These are phyloP conservation scores for Geranomyces michiganensis DNA, from an alignment of 192 early-diverging fungal species.

Conservation along the genomic window DNA sequence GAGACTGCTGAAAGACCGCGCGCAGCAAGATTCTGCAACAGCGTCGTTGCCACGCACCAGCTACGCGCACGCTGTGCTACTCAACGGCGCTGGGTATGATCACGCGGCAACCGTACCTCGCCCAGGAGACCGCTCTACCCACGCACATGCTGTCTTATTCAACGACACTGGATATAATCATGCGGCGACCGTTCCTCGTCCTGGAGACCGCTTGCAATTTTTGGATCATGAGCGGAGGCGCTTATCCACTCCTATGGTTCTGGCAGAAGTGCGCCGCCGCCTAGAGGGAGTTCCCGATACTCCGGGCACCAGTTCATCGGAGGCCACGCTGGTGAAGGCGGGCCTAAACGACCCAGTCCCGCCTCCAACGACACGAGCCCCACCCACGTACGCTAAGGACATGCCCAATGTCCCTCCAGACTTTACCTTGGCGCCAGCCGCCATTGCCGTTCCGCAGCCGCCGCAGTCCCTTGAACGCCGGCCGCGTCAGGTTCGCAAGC, in stretches of 20 bases:
- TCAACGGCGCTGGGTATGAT: not conserved
- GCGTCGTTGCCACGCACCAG: not conserved
- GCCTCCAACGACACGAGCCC: not conserved
- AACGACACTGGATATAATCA: not conserved
- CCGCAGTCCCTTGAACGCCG: not conserved
- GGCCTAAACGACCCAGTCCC: not conserved
- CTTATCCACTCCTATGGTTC: not conserved
- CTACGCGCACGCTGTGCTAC: no score
- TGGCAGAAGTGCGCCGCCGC: not conserved
- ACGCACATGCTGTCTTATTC: not conserved
- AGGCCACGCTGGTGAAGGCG: slow-evolving; percentile 7
- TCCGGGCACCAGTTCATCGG: no score
- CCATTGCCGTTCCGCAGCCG: not conserved
- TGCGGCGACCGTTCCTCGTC: not conserved
- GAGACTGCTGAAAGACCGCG: slow-evolving; percentile 5
- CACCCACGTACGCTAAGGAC: not conserved
- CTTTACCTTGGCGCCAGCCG: not conserved
- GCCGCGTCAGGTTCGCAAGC: not conserved
- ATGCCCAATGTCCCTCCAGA: not conserved
- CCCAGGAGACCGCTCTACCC: no score
- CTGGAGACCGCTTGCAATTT: not conserved
- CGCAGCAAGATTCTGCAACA: not conserved
- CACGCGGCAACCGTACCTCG: not conserved
- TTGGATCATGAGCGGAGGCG: not conserved
- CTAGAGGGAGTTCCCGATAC: not conserved